These are phyloP conservation scores for Rhizophora apiculata DNA, from an alignment of 345 rosid species.

Conservation along the genomic window DNA sequence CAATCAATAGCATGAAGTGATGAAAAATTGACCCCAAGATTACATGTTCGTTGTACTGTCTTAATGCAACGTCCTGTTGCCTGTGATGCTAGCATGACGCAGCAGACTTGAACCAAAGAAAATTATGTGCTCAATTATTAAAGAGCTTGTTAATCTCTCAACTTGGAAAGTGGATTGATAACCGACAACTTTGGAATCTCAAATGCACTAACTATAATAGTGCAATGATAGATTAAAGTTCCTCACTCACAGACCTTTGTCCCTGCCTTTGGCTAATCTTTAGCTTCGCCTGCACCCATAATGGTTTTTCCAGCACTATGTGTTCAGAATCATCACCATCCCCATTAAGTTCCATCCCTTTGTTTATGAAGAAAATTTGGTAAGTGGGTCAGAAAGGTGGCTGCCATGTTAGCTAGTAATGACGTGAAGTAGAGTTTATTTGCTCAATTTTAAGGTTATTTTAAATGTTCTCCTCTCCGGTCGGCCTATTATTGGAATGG, in stretches of 20 bases:
- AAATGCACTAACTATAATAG: conserved; percentile 2
- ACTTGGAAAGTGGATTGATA: conserved; percentile 4
- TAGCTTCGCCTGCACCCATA: not conserved
- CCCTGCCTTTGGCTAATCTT: not conserved
- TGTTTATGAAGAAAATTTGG: conserved; percentile 2
- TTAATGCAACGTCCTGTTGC: not conserved
- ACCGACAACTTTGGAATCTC: conserved; percentile 13
- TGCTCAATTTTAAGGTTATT: not conserved
- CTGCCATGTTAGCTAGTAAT: not conserved
- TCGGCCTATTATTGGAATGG: not conserved
- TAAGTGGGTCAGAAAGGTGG: not conserved
- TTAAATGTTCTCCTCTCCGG: not conserved
- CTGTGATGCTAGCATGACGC: conserved; percentile 10
- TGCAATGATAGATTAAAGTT: not conserved
- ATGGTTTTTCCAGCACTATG: not conserved
- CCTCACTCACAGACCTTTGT: conserved; percentile 1
- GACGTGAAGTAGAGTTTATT: not conserved
- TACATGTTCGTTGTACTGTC: not conserved
- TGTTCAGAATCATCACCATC: not conserved
- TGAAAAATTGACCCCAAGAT: too few species aligned
- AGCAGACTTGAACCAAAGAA: not conserved
- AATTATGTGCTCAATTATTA: not conserved
- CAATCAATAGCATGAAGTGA: too few species aligned
- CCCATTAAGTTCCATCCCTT: too few species aligned
- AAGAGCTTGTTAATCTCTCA: not conserved